phyloP scores from a whole-genome alignment of 768 basidiomycete genomes.

The Amanita brunnescens region DNA sequence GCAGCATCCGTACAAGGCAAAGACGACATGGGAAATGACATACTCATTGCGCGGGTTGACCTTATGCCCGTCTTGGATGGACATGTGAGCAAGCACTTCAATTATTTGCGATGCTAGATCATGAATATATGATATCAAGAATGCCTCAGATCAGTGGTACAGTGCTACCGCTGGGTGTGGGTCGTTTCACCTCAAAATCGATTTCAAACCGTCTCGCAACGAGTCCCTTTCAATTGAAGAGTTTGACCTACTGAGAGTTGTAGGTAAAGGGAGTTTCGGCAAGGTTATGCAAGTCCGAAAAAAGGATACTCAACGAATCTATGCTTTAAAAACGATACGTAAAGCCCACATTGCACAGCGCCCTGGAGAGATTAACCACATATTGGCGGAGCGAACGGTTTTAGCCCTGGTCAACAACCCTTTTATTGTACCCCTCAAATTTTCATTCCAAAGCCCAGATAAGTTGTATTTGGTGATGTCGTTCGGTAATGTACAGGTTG shows the following conservation, averaged over 20 bases:
- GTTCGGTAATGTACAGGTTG: conserved; percentile 56
- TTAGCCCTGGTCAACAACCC: conserved; percentile 96
- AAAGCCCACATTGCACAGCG: conserved; percentile 97
- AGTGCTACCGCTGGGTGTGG: conserved; percentile 75
- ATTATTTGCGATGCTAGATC: conserved; percentile 2
- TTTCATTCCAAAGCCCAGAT: conserved; percentile 97
- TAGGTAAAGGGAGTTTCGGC: conserved; percentile 95
- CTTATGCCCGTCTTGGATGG: conserved; percentile 77
- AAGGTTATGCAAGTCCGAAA: conserved; percentile 99
- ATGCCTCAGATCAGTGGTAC: conserved; percentile 90
- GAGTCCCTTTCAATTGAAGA: conserved; percentile 90
- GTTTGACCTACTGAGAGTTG: conserved; percentile 95
- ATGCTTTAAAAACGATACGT: conserved; percentile 96
- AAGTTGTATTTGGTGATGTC: conserved; percentile 98
- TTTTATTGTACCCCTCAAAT: conserved; percentile 98
- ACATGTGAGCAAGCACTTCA: conserved; percentile 39
- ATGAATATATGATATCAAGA: conserved; percentile 29
- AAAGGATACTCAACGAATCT: conserved; percentile 96
- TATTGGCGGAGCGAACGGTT: conserved; percentile 94
- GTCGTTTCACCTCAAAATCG: conserved; percentile 92
- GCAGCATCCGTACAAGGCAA: conserved; percentile 61
- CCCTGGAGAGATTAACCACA: conserved; percentile 96
- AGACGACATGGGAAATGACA: conserved; percentile 96
- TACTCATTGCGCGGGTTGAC: conserved; percentile 89
- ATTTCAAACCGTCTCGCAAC: conserved; percentile 82